phyloP scores from a whole-genome alignment of 139 green algal species.

The Trebouxia sp. region DNA sequence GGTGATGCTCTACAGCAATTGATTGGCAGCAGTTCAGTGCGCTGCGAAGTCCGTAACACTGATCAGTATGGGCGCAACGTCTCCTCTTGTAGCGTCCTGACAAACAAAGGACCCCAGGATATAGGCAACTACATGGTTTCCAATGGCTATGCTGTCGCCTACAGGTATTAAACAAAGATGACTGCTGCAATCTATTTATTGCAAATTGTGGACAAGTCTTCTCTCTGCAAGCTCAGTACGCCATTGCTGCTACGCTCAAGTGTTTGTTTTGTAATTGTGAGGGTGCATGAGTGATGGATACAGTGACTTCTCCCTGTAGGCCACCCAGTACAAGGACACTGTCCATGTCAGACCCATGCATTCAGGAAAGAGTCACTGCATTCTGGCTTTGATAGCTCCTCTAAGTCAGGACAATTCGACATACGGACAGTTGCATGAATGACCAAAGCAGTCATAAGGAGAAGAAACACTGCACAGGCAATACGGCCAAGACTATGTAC shows the following conservation, averaged over 20 bases:
- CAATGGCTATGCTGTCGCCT: conserved; percentile 77
- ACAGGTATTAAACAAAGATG: conserved; percentile 45
- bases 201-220: background rate
- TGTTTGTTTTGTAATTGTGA: background rate
- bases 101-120: conserved; percentile 40
- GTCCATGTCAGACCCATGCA: too few species aligned
- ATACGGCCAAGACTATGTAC: conserved; percentile 74
- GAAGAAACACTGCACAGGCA: conserved; percentile 49
- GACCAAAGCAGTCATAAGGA: too few species aligned
- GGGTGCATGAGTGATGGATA: background rate
- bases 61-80: conserved; percentile 79
- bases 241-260: too few species aligned
- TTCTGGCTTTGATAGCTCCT: too few species aligned
- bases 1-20: conserved; percentile 55
- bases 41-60: conserved; percentile 50
- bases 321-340: too few species aligned
- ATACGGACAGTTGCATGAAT: too few species aligned
- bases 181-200: background rate
- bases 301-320: too few species aligned
- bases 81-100: conserved; percentile 50
- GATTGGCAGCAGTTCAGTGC: conserved; percentile 50
- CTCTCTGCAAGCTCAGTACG: background rate
- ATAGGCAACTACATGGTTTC: conserved; percentile 73
- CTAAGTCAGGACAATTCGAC: too few species aligned
- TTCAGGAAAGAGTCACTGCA: too few species aligned